Conservation (phyloP, 108 stramenopile genomes). For the Stephanodiscus triporus region DNA sequence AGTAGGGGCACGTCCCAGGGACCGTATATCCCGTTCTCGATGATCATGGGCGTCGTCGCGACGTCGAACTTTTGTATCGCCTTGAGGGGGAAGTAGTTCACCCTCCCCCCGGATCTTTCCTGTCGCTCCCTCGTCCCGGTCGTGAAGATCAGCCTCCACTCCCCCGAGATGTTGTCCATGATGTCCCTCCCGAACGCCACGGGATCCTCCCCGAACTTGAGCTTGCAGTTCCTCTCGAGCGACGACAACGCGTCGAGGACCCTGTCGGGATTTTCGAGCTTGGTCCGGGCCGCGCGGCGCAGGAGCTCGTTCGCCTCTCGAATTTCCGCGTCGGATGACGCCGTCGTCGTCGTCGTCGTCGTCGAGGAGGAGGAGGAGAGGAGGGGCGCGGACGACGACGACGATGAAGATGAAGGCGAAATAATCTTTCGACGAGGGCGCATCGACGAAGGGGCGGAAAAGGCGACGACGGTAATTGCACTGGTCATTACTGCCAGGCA, state of each 20-base stretch:
- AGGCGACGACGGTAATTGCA: neutral
- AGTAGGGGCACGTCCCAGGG: slow-evolving; percentile 76
- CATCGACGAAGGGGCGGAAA: neutral
- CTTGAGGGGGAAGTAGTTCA: slow-evolving; percentile 94
- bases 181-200: slow-evolving; percentile 44
- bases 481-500: neutral
- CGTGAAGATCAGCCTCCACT: slow-evolving; percentile 92
- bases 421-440: neutral
- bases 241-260: slow-evolving; percentile 66
- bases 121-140: slow-evolving; percentile 89
- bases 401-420: neutral
- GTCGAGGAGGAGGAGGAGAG: neutral
- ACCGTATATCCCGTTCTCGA: slow-evolving; percentile 85
- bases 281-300: slow-evolving; percentile 74
- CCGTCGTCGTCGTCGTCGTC: slow-evolving; percentile 14
- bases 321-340: slow-evolving; percentile 46
- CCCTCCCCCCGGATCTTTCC: slow-evolving; percentile 62
- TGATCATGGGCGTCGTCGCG: slow-evolving; percentile 52
- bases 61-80: slow-evolving; percentile 87
- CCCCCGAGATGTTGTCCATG: slow-evolving; percentile 61
- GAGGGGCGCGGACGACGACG: slow-evolving; percentile 1
- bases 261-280: slow-evolving; percentile 72
- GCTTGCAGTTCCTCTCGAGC: slow-evolving; percentile 75
- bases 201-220: slow-evolving; percentile 62
- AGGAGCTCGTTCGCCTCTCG: slow-evolving; percentile 56